Evolutionary conservation across 2,329 filamentous ascomycete species (phyloP).

Genomic region (Allantophomopsis lycopodina): DNA sequence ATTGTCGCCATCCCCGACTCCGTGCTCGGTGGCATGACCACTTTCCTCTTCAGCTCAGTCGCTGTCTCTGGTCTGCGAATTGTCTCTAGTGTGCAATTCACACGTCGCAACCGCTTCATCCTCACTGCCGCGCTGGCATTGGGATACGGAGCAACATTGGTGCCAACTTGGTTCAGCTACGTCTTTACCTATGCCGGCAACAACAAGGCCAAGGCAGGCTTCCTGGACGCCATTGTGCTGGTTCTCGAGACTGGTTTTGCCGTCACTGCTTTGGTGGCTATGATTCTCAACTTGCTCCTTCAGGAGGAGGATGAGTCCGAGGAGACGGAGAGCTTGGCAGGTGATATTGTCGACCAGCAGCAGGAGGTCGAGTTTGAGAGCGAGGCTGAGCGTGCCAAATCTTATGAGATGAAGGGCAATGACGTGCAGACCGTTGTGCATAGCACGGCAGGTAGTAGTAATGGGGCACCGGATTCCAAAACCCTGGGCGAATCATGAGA

Average conservation of each 20-base stretch:
- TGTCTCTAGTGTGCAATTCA: conserved; percentile 57
- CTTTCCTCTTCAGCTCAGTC: conserved; percentile 68
- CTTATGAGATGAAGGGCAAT: too few relatives aligned
- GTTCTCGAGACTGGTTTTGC: conserved; percentile 66
- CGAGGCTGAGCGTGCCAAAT: too few relatives aligned
- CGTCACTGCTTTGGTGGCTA: conserved; percentile 39
- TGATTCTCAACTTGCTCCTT: conserved; percentile 61
- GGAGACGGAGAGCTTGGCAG: conserved; percentile 13
- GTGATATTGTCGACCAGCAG: conserved; percentile 6
- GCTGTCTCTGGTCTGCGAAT: conserved; percentile 68
- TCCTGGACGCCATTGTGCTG: conserved; percentile 60
- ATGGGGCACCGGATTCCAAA: too few relatives aligned
- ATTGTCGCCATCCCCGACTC: conserved; percentile 61
- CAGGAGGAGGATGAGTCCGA: conserved; percentile 60
- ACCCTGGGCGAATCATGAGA: too few relatives aligned
- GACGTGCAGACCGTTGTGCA: too few relatives aligned
- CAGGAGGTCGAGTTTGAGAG: conserved; percentile 3
- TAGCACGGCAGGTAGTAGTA: too few relatives aligned
- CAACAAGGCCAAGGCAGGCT: conserved; percentile 55
- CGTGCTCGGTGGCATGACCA: conserved; percentile 61
- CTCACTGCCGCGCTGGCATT: conserved; percentile 61
- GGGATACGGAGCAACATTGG: conserved; percentile 57
- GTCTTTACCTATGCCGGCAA: conserved; percentile 61
- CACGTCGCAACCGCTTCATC: conserved; percentile 70
- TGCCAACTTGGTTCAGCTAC: conserved; percentile 52